Conservation (phyloP, 1,139 yeast genomes). For the Saccharomyces hybrid region DNA sequence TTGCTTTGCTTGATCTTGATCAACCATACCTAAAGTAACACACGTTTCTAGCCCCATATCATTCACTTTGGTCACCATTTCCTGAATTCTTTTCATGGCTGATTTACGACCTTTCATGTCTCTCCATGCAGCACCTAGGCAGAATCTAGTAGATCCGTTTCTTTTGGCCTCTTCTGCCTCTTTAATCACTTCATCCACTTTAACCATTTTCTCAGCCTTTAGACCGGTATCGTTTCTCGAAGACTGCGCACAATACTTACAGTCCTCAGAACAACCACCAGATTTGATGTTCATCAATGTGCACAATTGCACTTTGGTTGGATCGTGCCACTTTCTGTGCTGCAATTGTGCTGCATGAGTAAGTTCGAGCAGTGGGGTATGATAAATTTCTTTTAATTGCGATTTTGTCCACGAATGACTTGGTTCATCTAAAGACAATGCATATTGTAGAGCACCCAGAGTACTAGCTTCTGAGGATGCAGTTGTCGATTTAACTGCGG, state of each 20-base stretch:
- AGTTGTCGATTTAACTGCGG: too few relatives aligned
- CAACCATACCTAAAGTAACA: constrained; percentile 74
- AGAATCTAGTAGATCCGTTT: constrained; percentile 70
- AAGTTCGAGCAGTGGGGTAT: constrained; percentile 60
- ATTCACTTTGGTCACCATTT: constrained; percentile 60
- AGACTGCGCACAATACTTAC: constrained; percentile 76
- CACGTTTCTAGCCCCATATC: constrained; percentile 69
- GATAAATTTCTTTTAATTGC: too few relatives aligned
- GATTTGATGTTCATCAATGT: constrained; percentile 67
- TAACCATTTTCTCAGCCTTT: constrained; percentile 57
- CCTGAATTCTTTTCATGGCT: constrained; percentile 53
- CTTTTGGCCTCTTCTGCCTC: constrained; percentile 59
- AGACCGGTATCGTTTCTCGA: constrained; percentile 60
- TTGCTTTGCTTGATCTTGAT: constrained; percentile 50
- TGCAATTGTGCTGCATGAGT: constrained; percentile 56
- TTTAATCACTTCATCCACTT: constrained; percentile 52
- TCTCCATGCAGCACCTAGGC: constrained; percentile 88
- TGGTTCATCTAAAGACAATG: too few relatives aligned
- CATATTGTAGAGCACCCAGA: too few relatives aligned
- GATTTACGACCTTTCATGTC: constrained; percentile 74
- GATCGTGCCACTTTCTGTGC: constrained; percentile 61
- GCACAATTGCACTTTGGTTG: constrained; percentile 65
- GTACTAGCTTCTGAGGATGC: too few relatives aligned
- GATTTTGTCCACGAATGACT: too few relatives aligned
- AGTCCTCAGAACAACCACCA: constrained; percentile 79